These are phyloP conservation scores for Saturnispora saitoi DNA, from an alignment of 805 yeast species.

Conservation along the genomic window DNA sequence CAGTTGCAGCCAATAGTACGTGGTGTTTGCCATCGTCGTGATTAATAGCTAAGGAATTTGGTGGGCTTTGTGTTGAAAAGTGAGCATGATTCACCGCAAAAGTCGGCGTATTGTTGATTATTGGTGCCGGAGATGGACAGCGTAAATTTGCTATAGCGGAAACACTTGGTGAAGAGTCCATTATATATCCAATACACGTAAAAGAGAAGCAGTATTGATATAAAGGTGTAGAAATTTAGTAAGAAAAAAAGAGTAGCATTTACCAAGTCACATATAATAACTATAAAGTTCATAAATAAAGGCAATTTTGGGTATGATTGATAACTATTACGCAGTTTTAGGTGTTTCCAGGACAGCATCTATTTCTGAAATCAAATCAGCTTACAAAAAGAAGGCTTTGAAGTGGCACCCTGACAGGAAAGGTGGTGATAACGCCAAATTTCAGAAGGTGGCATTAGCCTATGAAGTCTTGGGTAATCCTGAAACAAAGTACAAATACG, in stretches of 20 bases:
- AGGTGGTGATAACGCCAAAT: slow-evolving; percentile 75
- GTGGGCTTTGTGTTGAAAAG: background rate
- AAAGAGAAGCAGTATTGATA: background rate
- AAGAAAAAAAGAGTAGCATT: background rate
- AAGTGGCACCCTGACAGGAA: slow-evolving; percentile 75
- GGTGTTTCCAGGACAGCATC: slow-evolving; percentile 47
- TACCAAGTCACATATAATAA: background rate
- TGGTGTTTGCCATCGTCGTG: slow-evolving; percentile 49
- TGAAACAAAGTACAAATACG: slow-evolving; percentile 61
- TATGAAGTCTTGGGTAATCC: slow-evolving; percentile 74
- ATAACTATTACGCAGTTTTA: slow-evolving; percentile 45
- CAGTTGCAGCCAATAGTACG: slow-evolving; percentile 50
- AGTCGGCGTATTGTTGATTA: slow-evolving; percentile 26
- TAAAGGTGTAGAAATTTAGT: background rate
- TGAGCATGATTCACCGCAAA: background rate
- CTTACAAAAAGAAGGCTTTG: slow-evolving; percentile 68
- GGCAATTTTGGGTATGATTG: background rate
- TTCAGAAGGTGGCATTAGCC: slow-evolving; percentile 68
- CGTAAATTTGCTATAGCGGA: slow-evolving; percentile 50
- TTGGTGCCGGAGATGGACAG: slow-evolving; percentile 72
- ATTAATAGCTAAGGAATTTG: slow-evolving; percentile 30
- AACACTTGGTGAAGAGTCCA: slow-evolving; percentile 38
- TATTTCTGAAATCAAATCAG: slow-evolving; percentile 59
- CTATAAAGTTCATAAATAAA: background rate
- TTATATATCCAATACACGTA: slow-evolving; percentile 6